These are phyloP conservation scores for Candolleomyces eurysporus DNA, from an alignment of 768 basidiomycete genomes.

Conservation along the genomic window DNA sequence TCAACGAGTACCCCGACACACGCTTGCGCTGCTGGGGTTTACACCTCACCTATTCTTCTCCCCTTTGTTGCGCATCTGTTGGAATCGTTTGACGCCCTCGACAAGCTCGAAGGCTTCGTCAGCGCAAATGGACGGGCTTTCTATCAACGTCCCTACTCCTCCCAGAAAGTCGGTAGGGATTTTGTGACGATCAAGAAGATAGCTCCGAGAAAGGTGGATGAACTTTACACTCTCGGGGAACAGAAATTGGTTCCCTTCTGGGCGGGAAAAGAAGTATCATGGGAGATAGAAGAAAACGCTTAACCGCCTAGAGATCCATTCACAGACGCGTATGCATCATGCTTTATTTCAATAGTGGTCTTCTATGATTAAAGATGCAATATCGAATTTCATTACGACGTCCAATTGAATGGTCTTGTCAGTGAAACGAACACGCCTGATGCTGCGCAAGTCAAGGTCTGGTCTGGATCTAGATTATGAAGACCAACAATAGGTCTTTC, in stretches of 20 bases:
- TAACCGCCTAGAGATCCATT: not conserved
- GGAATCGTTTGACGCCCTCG: slow-evolving; percentile 83
- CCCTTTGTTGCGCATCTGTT: slow-evolving; percentile 88
- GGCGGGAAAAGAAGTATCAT: slow-evolving; percentile 77
- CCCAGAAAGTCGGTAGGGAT: slow-evolving; percentile 22
- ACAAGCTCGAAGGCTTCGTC: slow-evolving; percentile 78
- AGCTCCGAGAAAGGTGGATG: slow-evolving; percentile 39
- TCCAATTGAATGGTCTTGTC: too few species aligned
- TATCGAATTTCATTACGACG: too few species aligned
- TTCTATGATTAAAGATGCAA: too few species aligned
- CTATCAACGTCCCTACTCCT: slow-evolving; percentile 47
- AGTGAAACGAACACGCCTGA: too few species aligned
- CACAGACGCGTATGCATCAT: not conserved
- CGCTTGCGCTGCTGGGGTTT: slow-evolving; percentile 92
- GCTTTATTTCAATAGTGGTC: not conserved
- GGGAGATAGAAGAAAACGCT: slow-evolving; percentile 49
- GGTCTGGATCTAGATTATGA: too few species aligned
- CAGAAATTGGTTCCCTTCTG: slow-evolving; percentile 80
- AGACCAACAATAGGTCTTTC: too few species aligned
- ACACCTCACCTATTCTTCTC: slow-evolving; percentile 89
- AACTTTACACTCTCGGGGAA: slow-evolving; percentile 44
- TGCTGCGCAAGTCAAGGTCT: too few species aligned
- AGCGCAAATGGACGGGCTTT: slow-evolving; percentile 78
- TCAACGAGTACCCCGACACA: slow-evolving; percentile 66
- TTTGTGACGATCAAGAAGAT: slow-evolving; percentile 45